Percentiles rank a stretch among this genome's conserved stretches.
These are phyloP conservation scores for Eucalyptus virginea DNA, from an alignment of 345 rosid species.

Conservation along the genomic window DNA sequence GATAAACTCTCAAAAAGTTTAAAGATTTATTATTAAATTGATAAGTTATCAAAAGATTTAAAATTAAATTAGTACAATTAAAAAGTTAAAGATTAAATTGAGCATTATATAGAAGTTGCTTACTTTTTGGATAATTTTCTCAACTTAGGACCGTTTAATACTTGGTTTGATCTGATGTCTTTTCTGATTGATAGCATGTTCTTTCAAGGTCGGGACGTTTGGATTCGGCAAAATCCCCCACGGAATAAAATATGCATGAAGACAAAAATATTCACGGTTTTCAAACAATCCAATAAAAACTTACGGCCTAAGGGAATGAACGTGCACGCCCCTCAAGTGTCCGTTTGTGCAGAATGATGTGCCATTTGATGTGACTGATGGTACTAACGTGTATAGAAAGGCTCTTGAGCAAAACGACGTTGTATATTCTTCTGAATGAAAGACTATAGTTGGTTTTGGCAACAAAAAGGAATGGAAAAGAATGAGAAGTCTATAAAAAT, in stretches of 20 bases:
- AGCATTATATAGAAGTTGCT: rapidly evolving
- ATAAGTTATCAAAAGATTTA: rapidly evolving
- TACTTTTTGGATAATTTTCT: too few species aligned
- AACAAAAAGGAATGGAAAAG: neutral
- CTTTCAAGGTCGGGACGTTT: neutral
- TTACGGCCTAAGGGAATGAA: neutral
- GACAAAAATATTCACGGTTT: neutral
- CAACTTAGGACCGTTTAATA: neutral
- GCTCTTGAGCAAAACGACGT: neutral
- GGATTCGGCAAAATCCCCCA: neutral
- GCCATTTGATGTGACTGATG: neutral
- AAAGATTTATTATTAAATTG: rapidly evolving
- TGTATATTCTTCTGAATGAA: too few species aligned
- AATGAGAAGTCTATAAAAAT: neutral
- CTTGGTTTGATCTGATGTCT: neutral
- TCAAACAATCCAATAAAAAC: neutral
- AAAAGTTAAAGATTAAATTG: too few species aligned
- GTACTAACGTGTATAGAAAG: neutral
- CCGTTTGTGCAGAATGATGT: neutral
- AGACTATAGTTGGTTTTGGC: neutral
- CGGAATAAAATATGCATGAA: neutral
- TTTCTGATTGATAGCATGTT: neutral
- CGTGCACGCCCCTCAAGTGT: neutral
- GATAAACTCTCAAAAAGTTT: rapidly evolving
- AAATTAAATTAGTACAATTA: too few species aligned